Base-by-base conservation (phyloP, 108 stramenopile species). In the Chaetoceros tenuissimus region DNA sequence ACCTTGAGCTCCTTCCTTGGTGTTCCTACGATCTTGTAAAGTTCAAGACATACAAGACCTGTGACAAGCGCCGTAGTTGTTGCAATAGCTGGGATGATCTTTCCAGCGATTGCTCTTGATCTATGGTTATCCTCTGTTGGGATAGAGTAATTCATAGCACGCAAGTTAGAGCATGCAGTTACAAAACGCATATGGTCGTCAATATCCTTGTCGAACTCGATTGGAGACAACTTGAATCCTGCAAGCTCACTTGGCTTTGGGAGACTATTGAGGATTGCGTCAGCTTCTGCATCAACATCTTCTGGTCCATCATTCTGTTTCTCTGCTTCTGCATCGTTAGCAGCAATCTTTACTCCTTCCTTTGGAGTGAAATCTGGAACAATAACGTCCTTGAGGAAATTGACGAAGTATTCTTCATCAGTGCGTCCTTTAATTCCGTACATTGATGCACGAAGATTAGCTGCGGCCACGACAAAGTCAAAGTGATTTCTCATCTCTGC, bases 21-120 rank as follows among this genome's bases (percentile, higher is more conserved):
- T 20, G 88, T 81, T 18, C 92, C 88, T 53, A 97, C 71, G 43
- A 99, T 66, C 83, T 99, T 99, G 84, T 92, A 94, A 34, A 99
- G 69, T 62, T 99, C 98, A 27, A 99, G 73, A 59, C 97, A 96
- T 60, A 97, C 81, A 34, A 97, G 67, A 40, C 98, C 98, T 0
- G 98, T 96, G 51, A 97, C 98, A 61, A 99, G 73, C 3, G 98
- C 96, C 13, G 98, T 99, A 19, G 96, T 99, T 19, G 98, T 99
- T 43, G 98, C 96, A 73, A 99, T 99, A 24, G 98, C 98, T 16
- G 98, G 98, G 60, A 97, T 99, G 70, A 99, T 99, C 56, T 92
- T 91, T 43, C 98, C 98, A 8, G 98, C 98, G 72, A 99, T 97
- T n/a, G 88, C 92, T 53, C 96, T 81, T 7, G 95, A 93, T 19